Base-by-base conservation (phyloP, 1,284 basidiomycete genomes). In the Naganishia sp. region DNA sequence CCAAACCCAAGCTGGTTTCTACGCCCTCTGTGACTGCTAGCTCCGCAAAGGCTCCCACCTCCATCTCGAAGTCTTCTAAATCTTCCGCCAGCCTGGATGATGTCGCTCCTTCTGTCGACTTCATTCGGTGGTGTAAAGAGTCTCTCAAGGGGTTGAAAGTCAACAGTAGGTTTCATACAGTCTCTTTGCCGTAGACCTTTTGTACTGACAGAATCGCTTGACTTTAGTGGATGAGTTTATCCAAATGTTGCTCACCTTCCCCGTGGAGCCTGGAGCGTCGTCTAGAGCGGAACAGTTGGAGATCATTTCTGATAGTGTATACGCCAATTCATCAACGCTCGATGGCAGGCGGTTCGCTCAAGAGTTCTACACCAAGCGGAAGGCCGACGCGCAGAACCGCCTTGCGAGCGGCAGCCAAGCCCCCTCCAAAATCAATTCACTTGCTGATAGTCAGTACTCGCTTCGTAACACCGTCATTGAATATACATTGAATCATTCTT, bases 331-430 rank as follows among this genome's bases (percentile, higher is more conserved):
- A 72, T 90, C 91, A 28, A 99, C 92, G 1, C 85, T 99, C 47
- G 94, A 99, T 74, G 96, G 96, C 0, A 85, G 94, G 63, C 86
- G 94, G 35, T 99, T 99, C 74, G 93, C 94, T 1, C 83, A 88
- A 6, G 94, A 98, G 73, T 99, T 94, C 75, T 87, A 93, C 56
- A 85, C 83, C 68, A 90, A 86, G 77, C 87, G 94, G 65, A 96
- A 94, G 81, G 84, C 83, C 11, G 92, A 94, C 74, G 87, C 85
- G 0, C 69, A 73, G 21, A 79, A 82, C 18, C 81, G 82, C 54
- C 35, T 69, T 46, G 18, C 67, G 52, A 47, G 52, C 32, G 63
- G 42, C 21, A 63, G 47, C n/a, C 39, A 61, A 43, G 71, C 77
- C 11, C 71, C 82, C 15, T 79, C 80, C 13, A 88, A 87, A 73